A percentile compares a stretch with the other conserved stretches of the same genome.
Conservation (phyloP, 352 stramenopile species). For the Elongisporangium prolatum region DNA sequence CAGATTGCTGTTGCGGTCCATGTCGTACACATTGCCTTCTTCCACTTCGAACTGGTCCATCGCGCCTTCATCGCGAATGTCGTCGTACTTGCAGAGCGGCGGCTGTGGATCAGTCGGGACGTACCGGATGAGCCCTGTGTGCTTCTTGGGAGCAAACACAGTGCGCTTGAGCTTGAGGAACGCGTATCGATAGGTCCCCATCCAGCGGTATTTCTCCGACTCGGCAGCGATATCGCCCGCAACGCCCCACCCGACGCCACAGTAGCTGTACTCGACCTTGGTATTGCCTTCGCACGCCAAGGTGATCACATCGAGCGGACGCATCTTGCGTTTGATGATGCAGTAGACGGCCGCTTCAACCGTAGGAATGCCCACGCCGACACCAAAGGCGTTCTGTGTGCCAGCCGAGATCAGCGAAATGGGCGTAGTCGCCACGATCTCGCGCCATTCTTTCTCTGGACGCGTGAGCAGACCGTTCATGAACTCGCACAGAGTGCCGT, state of each 20-base stretch:
- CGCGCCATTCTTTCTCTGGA: conserved; percentile 73
- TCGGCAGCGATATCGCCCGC: conserved; percentile 71
- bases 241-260: conserved; percentile 71
- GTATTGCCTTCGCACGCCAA: conserved; percentile 46
- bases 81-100: conserved; percentile 58
- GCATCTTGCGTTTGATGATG: conserved; percentile 83
- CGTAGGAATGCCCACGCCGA: conserved; percentile 64
- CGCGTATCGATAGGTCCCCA: conserved; percentile 66
- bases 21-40: conserved; percentile 75
- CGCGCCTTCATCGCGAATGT: conserved; percentile 68
- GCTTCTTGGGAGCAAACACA: conserved; percentile 51
- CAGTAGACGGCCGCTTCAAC: conserved; percentile 65
- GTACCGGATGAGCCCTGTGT: conserved; percentile 62
- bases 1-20: conserved; percentile 31
- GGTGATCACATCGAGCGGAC: conserved; percentile 74
- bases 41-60: conserved; percentile 83
- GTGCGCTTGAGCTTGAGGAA: conserved; percentile 77
- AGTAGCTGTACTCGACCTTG: conserved; percentile 77
- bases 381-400: conserved; percentile 80
- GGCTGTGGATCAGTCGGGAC: conserved; percentile 63
- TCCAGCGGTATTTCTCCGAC: conserved; percentile 77
- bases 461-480: conserved; percentile 76
- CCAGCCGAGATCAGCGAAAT: conserved; percentile 80
- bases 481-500: conserved; percentile 77
- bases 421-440: conserved; percentile 74